Base-by-base conservation (phyloP, 75 land plant species). In the Selaginella moellendorffii region DNA sequence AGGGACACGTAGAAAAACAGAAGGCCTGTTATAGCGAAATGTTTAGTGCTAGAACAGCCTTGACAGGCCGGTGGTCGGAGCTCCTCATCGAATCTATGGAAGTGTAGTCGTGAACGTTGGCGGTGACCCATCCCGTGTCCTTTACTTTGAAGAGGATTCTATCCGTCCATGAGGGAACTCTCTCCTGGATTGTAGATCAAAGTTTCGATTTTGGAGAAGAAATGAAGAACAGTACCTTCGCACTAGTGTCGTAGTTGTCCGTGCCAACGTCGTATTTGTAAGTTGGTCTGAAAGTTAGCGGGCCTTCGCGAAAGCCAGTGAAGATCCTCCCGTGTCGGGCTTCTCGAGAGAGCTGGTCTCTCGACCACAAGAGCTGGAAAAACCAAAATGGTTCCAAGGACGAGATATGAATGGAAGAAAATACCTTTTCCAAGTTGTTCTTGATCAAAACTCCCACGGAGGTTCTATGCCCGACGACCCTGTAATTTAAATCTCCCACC, bases 161-260 rank as follows among this genome's bases (percentile, higher is more conserved):
- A 53, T 89, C 87, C 1, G 90, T 90, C 96, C 96, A 88, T 2
- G 90, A 72, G 0, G 96, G 96, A 19, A 77, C 84, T 71, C 96
- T 75, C 36, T 79, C 82, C 89, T 88, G 79, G 27, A 51, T 66
- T 36, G 14, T 14, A 36, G 14, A 36, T 5, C 46, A 36, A 5
- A 36, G 5, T 36, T 36, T 36, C 5, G 14, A 36, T 36, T 5
- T 36, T 36, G 14, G 46, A 36, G 5, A 36, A 36, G 5, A 58
- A 27, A 23, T 9, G 30, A 63, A 10, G 9, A 17, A 24, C 54
- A n/a, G 36, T 64, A 85, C 90, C 87, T 89, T 89, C 67, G 78
- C 51, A 65, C 59, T 56, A 56, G 59, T 56, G n/a, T 56, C 59
- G 24, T 56, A 56, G 21, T 56, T 19, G n/a, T 56, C 59, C 2